Percentiles rank a stretch among this genome's conserved stretches.
These are phyloP conservation scores for Fusarium sp. DNA, from an alignment of 2,329 filamentous ascomycete species.

Conservation along the genomic window DNA sequence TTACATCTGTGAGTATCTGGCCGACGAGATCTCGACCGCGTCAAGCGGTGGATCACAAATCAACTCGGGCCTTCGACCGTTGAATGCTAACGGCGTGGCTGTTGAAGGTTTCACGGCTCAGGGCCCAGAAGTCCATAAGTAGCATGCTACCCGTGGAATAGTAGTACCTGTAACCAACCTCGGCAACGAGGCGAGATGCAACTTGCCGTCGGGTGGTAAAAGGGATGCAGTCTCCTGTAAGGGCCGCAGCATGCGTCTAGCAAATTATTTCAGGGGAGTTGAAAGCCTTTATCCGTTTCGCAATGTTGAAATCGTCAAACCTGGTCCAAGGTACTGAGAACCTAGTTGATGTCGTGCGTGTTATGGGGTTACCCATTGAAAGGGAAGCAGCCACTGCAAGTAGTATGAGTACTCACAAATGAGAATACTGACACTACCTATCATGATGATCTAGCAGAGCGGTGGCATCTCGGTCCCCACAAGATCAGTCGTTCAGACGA, in stretches of 20 bases:
- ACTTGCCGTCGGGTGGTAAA: conserved; percentile 24
- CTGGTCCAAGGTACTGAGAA: not conserved
- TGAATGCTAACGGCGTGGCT: conserved; percentile 23
- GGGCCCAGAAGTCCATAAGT: conserved; percentile 13
- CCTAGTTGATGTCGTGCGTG: conserved; percentile 4
- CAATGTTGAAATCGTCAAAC: not conserved
- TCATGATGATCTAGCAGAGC: not conserved
- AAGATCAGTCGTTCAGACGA: not conserved
- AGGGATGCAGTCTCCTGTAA: conserved; percentile 1
- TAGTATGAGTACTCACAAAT: not conserved
- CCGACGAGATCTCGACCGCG: conserved; percentile 24
- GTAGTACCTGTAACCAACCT: conserved; percentile 41
- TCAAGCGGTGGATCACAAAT: conserved; percentile 17
- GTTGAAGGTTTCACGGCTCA: conserved; percentile 19
- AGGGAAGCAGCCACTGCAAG: not conserved
- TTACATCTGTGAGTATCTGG: conserved; percentile 2
- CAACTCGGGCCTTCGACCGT: conserved; percentile 26
- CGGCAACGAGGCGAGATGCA: conserved; percentile 39
- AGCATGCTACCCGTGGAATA: conserved; percentile 9
- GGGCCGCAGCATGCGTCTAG: not conserved
- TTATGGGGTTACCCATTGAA: not conserved
- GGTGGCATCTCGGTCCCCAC: not conserved
- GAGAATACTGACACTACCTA: not conserved
- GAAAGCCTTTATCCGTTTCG: not conserved
- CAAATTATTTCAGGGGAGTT: not conserved